phyloP scores from a whole-genome alignment of 2,329 filamentous ascomycete genomes.

The Pleomassaria siparia region DNA sequence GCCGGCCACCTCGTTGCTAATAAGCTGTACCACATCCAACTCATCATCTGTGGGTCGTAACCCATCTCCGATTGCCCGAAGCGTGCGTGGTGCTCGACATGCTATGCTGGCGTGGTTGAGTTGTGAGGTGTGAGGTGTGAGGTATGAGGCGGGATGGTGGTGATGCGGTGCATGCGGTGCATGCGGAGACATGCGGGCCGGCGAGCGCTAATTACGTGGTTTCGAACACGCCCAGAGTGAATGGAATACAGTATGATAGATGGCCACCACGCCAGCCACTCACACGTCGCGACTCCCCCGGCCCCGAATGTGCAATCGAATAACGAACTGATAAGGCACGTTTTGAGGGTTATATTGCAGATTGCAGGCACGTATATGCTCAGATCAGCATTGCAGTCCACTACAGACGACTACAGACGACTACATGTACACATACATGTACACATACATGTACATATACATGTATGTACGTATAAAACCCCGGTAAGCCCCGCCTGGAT shows the following conservation, averaged over 20 bases:
- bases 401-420: slow-evolving; percentile 2
- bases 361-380: slow-evolving; percentile 26
- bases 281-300: slow-evolving; percentile 1
- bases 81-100: slow-evolving; percentile 10
- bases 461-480: no score
- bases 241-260: no score
- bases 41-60: neutral
- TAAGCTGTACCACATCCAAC: neutral
- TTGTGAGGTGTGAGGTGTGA: neutral
- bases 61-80: slow-evolving; percentile 21
- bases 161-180: no score
- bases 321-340: slow-evolving; percentile 37
- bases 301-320: slow-evolving; percentile 30
- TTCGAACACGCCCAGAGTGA: neutral
- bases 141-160: no score
- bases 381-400: slow-evolving; percentile 27
- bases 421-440: neutral
- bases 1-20: neutral
- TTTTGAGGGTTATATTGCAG: slow-evolving; percentile 31
- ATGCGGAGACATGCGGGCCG: neutral
- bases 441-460: neutral
- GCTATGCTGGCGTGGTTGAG: neutral
- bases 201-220: slow-evolving; percentile 6
- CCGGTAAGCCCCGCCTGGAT: no score
- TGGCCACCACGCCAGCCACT: neutral